Evolutionary conservation across 495 filamentous ascomycete species (phyloP).

Genomic region (Elasticomyces elasticus): DNA sequence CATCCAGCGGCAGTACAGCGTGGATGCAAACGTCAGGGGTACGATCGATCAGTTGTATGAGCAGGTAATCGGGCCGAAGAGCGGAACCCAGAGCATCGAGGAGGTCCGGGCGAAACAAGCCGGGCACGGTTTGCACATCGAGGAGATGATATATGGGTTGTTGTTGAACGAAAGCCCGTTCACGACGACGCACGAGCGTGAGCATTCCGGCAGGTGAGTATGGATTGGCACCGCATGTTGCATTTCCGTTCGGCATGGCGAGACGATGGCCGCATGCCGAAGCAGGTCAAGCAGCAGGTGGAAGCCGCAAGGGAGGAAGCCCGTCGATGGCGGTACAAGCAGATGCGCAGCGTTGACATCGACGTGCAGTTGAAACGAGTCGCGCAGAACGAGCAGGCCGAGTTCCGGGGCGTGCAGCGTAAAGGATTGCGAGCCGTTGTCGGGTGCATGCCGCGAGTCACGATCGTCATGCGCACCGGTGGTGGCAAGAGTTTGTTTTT

Average conservation of each 20-base stretch:
- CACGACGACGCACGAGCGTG: not conserved
- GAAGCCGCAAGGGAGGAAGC: not conserved
- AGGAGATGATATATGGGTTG: constrained; percentile 4
- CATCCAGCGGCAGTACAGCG: constrained; percentile 2
- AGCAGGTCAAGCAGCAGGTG: not conserved
- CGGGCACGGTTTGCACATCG: not conserved
- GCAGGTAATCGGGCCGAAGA: not conserved
- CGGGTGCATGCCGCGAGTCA: not conserved
- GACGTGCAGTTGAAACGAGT: not conserved
- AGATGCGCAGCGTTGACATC: not conserved
- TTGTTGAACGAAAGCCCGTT: not conserved
- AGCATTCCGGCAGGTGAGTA: constrained; percentile 1
- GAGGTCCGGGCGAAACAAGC: not conserved
- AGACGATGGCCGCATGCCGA: not conserved
- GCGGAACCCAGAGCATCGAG: not conserved
- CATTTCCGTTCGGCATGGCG: constrained; percentile 8
- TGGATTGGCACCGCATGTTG: constrained; percentile 9
- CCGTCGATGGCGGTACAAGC: not conserved
- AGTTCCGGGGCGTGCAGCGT: not conserved
- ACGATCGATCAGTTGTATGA: constrained; percentile 1
- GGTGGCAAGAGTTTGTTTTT: constrained; percentile 12
- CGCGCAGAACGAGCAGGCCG: not conserved
- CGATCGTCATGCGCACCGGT: constrained; percentile 2
- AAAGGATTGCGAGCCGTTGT: not conserved
- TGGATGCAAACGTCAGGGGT: not conserved